A percentile compares a stretch with the other conserved stretches of the same genome.
These are phyloP conservation scores for Paecilomyces dactylethromorphus DNA, from an alignment of 2,329 filamentous ascomycete genomes.

Conservation along the genomic window DNA sequence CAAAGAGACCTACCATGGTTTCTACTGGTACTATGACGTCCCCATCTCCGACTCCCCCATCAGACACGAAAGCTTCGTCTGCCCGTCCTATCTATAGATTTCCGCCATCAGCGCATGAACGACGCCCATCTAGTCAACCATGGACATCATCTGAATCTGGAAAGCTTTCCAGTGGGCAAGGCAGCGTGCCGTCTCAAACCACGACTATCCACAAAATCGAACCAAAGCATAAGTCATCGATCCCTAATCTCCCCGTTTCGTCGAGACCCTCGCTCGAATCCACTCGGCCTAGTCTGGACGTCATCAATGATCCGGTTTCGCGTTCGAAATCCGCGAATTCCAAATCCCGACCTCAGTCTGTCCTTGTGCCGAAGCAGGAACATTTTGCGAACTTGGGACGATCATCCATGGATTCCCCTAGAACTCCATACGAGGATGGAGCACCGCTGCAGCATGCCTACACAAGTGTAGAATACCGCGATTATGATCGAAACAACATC, in stretches of 20 bases:
- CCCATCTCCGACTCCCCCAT: slow-evolving; percentile 31
- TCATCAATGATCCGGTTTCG: slow-evolving; percentile 50
- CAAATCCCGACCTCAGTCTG: slow-evolving; percentile 70
- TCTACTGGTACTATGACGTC: slow-evolving; percentile 78
- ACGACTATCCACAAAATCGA: slow-evolving; percentile 33
- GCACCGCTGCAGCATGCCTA: slow-evolving; percentile 26
- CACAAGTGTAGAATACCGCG: slow-evolving; percentile 25
- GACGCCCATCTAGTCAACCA: slow-evolving; percentile 45
- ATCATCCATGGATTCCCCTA: slow-evolving; percentile 27
- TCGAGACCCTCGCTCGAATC: slow-evolving; percentile 66
- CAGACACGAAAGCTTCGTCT: slow-evolving; percentile 19
- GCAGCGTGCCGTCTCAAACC: slow-evolving; percentile 26
- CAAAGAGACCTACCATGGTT: slow-evolving; percentile 50
- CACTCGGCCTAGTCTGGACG: slow-evolving; percentile 58
- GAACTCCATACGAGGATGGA: slow-evolving; percentile 29
- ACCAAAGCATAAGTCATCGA: slow-evolving; percentile 44
- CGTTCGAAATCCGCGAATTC: slow-evolving; percentile 59
- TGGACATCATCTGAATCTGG: slow-evolving; percentile 25
- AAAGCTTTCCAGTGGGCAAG: slow-evolving; percentile 12
- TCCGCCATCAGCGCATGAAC: slow-evolving; percentile 39
- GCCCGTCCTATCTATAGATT: slow-evolving; percentile 49
- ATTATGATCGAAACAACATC: slow-evolving; percentile 49
- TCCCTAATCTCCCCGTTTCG: slow-evolving; percentile 50
- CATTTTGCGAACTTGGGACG: slow-evolving; percentile 71
- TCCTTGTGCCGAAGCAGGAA: slow-evolving; percentile 76